These are phyloP conservation scores for Phaffia rhodozyma DNA, from an alignment of 1,284 basidiomycete genomes.

Conservation along the genomic window DNA sequence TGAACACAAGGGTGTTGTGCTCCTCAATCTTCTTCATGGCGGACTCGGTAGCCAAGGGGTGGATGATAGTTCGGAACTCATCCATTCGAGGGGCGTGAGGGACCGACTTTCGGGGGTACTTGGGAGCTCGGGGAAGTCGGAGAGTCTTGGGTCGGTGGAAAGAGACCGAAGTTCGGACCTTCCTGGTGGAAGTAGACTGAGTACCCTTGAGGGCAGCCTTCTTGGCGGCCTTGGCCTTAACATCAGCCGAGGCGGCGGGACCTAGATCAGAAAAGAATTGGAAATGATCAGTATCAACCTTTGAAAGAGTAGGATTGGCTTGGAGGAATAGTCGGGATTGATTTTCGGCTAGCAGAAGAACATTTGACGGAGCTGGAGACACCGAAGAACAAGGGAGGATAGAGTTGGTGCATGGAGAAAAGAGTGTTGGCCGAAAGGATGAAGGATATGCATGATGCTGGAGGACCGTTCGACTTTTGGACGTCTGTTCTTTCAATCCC, in stretches of 20 bases:
- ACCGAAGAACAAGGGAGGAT: no score
- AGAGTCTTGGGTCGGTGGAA: constrained; percentile 98
- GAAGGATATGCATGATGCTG: no score
- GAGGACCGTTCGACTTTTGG: no score
- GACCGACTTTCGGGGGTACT: constrained; percentile 89
- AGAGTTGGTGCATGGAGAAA: no score
- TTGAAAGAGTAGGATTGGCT: no score
- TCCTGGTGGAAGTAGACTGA: constrained; percentile 63
- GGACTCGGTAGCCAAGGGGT: constrained; percentile 47
- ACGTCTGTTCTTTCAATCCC: no score
- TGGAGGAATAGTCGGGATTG: no score
- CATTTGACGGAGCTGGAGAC: no score
- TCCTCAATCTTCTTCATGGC: constrained; percentile 90
- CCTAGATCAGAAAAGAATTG: constrained; percentile 19
- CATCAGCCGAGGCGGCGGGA: constrained; percentile 42
- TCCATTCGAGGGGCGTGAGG: constrained; percentile 95
- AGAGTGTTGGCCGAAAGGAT: no score
- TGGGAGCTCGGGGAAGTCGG: constrained; percentile 66
- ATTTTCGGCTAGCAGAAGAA: no score
- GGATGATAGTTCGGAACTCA: constrained; percentile 87
- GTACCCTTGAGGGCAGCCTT: constrained; percentile 90
- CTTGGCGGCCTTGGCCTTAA: constrained; percentile 86
- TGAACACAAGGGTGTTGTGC: constrained; percentile 97
- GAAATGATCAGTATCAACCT: background rate
- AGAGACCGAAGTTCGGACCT: constrained; percentile 72